Base-by-base conservation (phyloP, 441 rosid species). In the Adansonia madagascariensis region DNA sequence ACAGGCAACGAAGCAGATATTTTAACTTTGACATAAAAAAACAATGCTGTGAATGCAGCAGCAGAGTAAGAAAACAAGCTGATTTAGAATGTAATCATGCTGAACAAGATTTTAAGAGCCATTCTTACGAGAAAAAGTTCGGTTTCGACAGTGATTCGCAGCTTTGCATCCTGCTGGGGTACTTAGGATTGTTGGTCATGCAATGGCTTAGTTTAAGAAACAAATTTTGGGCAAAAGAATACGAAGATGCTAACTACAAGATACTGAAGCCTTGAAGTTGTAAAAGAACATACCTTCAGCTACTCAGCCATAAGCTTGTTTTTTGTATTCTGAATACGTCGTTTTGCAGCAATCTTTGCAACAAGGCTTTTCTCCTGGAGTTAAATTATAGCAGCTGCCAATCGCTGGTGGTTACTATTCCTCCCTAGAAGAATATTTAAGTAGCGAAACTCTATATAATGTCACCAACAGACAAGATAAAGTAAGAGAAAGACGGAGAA, bases 241-340 rank as follows among this genome's bases (percentile, higher is more conserved):
- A 65, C 8, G 41, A 76, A 3, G 31, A 49, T 27, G 60, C 56
- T 3, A 62, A 75, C 62, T 14, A 55, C 22, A 20, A 55, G 15
- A 35, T 55, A 55, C 22, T 0, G 14, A 53, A 49, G 64, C 55
- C 64, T 78, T 18, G 20, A 67, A 47, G 31, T 66, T n/a, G 20
- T 39, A 46, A 55, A 65, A 74, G 31, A 73, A 82, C 86, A 84
- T 52, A 92, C 99, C 97, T 94, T 91, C 70, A 96, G 9, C 85
- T 96, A 98, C 65, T 94, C 98, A 52, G 98, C 91, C 99, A n/a
- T 27, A 2, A 24, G 80, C 84, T 97, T 97, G 89, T 97, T 94
- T 80, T 97, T 97, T 24, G 98, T 94, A 84, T 94, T 97, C 87
- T 94, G 98, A 78, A 97, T 93, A 76, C 99, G 98, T 80, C 95